Conservation (phyloP, 2,329 filamentous ascomycete species). For the Xylariaceae sp. region DNA sequence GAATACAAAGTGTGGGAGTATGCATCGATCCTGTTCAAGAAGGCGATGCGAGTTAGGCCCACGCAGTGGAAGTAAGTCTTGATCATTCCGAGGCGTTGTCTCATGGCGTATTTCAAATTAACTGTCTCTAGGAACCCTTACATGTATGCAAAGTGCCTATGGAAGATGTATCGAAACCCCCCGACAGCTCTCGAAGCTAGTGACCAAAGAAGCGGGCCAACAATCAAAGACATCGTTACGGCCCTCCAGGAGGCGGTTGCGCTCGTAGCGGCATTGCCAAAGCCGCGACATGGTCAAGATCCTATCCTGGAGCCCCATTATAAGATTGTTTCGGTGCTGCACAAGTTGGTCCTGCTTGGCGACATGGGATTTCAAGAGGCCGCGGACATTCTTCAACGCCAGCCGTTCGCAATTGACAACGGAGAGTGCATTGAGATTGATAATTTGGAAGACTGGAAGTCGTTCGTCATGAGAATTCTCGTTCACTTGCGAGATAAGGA, state of each 20-base stretch:
- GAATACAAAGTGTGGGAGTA: constrained; percentile 59
- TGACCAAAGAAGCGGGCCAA: constrained; percentile 37
- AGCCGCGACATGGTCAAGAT: constrained; percentile 57
- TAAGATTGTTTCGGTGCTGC: constrained; percentile 75
- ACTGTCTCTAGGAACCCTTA: constrained; percentile 44
- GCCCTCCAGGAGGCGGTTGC: constrained; percentile 48
- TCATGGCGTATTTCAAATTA: constrained; percentile 17
- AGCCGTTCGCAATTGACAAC: constrained; percentile 49
- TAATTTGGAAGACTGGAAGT: constrained; percentile 58
- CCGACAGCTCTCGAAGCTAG: constrained; percentile 40
- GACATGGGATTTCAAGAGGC: constrained; percentile 46
- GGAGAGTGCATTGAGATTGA: constrained; percentile 46
- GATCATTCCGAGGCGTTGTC: neutral
- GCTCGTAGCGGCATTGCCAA: constrained; percentile 47
- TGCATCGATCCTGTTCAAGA: constrained; percentile 50
- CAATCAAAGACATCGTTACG: constrained; percentile 40
- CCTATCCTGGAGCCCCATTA: constrained; percentile 88
- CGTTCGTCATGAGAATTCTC: constrained; percentile 49
- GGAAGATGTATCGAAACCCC: constrained; percentile 57
- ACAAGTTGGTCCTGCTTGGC: constrained; percentile 66
- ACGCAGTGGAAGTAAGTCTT: constrained; percentile 51
- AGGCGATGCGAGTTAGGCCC: constrained; percentile 50
- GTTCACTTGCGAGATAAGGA: constrained; percentile 61
- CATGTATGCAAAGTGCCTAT: constrained; percentile 58
- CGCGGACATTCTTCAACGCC: constrained; percentile 49